Conservation (phyloP, 139 green algal species). For the Zygnema cylindricum region DNA sequence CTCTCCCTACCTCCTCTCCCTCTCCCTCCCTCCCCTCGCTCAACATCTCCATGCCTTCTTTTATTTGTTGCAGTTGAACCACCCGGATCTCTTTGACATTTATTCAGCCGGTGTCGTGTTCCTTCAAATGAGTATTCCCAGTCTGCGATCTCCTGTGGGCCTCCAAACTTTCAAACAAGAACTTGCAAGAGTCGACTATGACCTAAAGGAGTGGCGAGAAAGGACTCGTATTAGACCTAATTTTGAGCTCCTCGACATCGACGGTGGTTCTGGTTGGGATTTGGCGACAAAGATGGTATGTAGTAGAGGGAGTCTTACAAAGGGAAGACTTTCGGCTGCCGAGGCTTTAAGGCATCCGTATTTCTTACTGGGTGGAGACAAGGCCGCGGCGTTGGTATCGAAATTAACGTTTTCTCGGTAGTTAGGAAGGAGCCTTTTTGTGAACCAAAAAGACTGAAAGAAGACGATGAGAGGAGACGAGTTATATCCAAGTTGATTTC, state of each 20-base stretch:
- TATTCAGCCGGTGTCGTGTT: constrained; percentile 69
- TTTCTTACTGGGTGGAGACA: constrained; percentile 54
- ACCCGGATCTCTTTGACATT: constrained; percentile 70
- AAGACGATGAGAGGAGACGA: too few species aligned
- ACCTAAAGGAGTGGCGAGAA: constrained; percentile 64
- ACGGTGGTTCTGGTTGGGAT: constrained; percentile 64
- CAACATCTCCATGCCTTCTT: background rate
- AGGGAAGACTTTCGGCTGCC: constrained; percentile 46
- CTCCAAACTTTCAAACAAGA: constrained; percentile 65
- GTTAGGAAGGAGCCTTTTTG: too few species aligned
- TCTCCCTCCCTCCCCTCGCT: too few species aligned
- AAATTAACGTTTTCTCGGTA: constrained; percentile 25
- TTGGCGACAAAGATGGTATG: constrained; percentile 63
- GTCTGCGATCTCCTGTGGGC: constrained; percentile 50
- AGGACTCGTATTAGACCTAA: constrained; percentile 32
- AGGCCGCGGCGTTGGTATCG: constrained; percentile 36
- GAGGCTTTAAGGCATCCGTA: constrained; percentile 64
- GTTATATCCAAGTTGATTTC: too few species aligned
- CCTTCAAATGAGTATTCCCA: constrained; percentile 62
- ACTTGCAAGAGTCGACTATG: constrained; percentile 53
- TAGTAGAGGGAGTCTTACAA: constrained; percentile 17
- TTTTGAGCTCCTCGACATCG: constrained; percentile 64
- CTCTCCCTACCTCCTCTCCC: too few species aligned
- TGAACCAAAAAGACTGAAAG: too few species aligned
- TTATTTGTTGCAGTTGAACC: constrained; percentile 53